Evolutionary conservation across 163 green algal species (phyloP).

Genomic region (Chlamydomonas reinhardtii): DNA sequence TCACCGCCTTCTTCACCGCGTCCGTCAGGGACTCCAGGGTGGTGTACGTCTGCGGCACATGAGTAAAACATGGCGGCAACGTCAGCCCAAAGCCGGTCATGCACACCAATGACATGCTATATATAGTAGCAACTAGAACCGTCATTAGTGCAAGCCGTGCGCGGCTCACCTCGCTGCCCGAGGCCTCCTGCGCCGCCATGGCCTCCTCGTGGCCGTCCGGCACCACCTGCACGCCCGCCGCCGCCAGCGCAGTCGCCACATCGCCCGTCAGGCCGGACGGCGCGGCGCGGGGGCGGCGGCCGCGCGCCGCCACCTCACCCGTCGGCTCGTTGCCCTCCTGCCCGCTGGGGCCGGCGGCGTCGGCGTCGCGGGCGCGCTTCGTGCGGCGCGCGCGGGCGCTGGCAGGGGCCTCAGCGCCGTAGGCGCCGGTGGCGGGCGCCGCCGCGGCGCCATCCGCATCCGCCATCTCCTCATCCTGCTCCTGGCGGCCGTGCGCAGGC

Average conservation of each 20-base stretch:
- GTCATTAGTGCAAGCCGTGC: too few species aligned
- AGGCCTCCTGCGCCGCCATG: neutral
- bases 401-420: neutral
- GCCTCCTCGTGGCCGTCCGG: constrained; percentile 45
- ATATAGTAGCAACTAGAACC: too few species aligned
- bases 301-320: neutral
- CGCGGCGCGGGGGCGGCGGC: neutral
- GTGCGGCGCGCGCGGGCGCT: neutral
- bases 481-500: neutral
- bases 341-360: constrained; percentile 5
- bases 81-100: too few species aligned
- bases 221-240: constrained; percentile 9
- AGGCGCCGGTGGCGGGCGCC: constrained; percentile 1
- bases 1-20: constrained; percentile 15
- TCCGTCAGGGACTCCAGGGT: constrained; percentile 17
- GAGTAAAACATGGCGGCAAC: too few species aligned
- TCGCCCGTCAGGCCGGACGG: neutral
- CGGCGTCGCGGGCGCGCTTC: constrained; percentile 23
- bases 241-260: neutral
- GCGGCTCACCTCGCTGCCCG: constrained; percentile 28
- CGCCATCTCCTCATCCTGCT: constrained; percentile 24
- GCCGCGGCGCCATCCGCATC: neutral
- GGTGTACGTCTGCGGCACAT: neutral
- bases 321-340: neutral
- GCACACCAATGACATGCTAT: too few species aligned